Conservation (phyloP, 2,329 filamentous ascomycete genomes). For the Zymoseptoria ardabiliae region DNA sequence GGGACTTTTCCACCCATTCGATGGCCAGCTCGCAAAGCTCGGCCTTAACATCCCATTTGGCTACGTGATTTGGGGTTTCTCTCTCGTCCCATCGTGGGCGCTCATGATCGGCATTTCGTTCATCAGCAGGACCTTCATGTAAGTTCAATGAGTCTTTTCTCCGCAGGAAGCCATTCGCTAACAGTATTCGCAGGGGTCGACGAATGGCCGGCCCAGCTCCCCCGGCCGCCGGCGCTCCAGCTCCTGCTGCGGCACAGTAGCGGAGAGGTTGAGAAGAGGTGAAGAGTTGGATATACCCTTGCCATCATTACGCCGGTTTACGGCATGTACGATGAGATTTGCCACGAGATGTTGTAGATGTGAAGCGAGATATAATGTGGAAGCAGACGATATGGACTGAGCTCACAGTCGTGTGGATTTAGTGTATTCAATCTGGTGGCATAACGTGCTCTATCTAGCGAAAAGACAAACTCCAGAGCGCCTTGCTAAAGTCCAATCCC, state of each 20-base stretch:
- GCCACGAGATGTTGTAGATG: background rate
- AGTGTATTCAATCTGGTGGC: background rate
- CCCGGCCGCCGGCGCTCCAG: conserved; percentile 2
- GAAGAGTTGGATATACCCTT: background rate
- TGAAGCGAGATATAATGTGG: background rate
- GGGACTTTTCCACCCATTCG: conserved; percentile 69
- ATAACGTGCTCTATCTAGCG: background rate
- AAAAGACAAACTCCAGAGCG: conserved; percentile 4
- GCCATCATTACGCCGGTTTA: background rate
- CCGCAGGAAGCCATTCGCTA: background rate
- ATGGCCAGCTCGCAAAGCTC: conserved; percentile 58
- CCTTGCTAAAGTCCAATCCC: conserved; percentile 1
- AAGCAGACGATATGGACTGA: background rate
- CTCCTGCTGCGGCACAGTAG: conserved; percentile 1
- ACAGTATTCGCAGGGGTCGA: conserved; percentile 3
- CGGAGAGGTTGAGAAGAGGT: background rate
- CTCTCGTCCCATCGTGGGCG: conserved; percentile 59
- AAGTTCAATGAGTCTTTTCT: conserved; percentile 31
- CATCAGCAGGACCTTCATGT: conserved; percentile 69
- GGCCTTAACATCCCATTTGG: conserved; percentile 57
- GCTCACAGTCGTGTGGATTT: background rate
- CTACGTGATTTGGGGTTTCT: conserved; percentile 58
- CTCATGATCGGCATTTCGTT: conserved; percentile 73
- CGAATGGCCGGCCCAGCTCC: conserved; percentile 3
- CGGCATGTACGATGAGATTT: background rate